These are phyloP conservation scores for Fusarium mexicanum DNA, from an alignment of 2,329 filamentous ascomycete genomes.

Conservation along the genomic window DNA sequence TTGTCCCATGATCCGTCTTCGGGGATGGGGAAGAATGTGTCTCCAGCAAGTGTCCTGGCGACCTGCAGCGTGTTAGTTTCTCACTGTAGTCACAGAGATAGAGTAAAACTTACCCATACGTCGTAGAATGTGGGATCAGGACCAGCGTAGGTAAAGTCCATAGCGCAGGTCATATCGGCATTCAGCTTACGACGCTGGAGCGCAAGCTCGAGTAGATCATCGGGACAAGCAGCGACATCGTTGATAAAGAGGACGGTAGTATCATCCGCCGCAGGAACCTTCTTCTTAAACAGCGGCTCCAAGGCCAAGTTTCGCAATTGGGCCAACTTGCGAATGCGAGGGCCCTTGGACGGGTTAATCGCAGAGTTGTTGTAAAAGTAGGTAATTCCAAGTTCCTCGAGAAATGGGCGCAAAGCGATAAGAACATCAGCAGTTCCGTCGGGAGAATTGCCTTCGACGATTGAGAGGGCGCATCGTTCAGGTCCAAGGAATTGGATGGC, in stretches of 20 bases:
- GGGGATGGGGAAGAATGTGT: constrained; percentile 66
- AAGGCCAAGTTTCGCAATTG: constrained; percentile 63
- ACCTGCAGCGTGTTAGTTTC: constrained; percentile 46
- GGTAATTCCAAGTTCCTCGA: constrained; percentile 51
- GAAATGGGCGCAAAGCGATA: constrained; percentile 49
- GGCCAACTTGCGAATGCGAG: constrained; percentile 60
- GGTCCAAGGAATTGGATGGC: constrained; percentile 61
- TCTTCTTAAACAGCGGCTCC: constrained; percentile 52
- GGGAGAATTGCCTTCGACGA: constrained; percentile 64
- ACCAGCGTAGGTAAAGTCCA: constrained; percentile 64
- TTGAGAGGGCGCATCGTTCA: constrained; percentile 60
- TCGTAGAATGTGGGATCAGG: constrained; percentile 65
- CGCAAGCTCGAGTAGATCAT: constrained; percentile 67
- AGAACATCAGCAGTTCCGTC: constrained; percentile 66
- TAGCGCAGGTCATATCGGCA: constrained; percentile 66
- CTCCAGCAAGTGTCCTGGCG: constrained; percentile 61
- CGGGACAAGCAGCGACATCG: constrained; percentile 61
- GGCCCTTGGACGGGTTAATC: constrained; percentile 54
- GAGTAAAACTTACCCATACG: constrained; percentile 50
- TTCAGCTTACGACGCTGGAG: constrained; percentile 57
- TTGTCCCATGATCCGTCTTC: constrained; percentile 59
- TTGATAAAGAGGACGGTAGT: constrained; percentile 63
- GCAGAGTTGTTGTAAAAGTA: constrained; percentile 57
- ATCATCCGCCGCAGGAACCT: constrained; percentile 43
- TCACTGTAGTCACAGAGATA: accelerated